phyloP scores from a whole-genome alignment of 2,329 filamentous ascomycete species.

The Arthrobotrys sphaeroides region DNA sequence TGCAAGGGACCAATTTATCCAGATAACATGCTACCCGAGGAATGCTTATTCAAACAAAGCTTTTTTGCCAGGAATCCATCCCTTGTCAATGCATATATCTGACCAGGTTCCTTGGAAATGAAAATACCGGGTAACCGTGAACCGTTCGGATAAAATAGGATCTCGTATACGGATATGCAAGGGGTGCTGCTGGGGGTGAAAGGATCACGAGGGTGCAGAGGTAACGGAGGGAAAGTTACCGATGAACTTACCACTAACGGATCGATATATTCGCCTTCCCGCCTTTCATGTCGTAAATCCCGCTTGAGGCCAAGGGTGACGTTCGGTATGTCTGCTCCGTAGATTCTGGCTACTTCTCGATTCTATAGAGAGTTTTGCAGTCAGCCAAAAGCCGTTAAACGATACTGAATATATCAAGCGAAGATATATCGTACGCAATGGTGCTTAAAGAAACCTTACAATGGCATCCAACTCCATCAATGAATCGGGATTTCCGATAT shows the following conservation, averaged over 20 bases:
- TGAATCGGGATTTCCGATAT: constrained; percentile 21
- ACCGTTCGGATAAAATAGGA: constrained; percentile 6
- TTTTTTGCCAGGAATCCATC: constrained; percentile 11
- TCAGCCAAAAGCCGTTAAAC: too few species aligned
- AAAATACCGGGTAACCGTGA: constrained; percentile 16
- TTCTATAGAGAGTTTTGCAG: too few species aligned
- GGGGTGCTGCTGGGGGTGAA: too few species aligned
- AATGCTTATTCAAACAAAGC: constrained; percentile 18
- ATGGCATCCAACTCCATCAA: constrained; percentile 2
- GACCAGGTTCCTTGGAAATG: too few species aligned
- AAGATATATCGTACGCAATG: too few species aligned
- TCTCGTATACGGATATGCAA: constrained; percentile 4
- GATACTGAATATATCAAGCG: too few species aligned
- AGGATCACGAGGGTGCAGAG: background rate
- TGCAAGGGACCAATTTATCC: constrained; percentile 25
- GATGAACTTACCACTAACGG: constrained; percentile 25
- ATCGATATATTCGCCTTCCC: constrained; percentile 24
- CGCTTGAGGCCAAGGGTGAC: constrained; percentile 28
- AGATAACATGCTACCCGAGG: background rate
- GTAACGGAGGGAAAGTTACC: background rate
- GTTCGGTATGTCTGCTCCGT: constrained; percentile 14
- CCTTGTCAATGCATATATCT: too few species aligned
- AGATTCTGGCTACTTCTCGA: background rate
- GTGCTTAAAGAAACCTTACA: constrained; percentile 8
- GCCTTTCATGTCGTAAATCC: constrained; percentile 16